Evolutionary conservation across 768 basidiomycete genomes (phyloP), one percentile per base, ranked within the genome.

Genomic region (Fomitopsis serialis): DNA sequence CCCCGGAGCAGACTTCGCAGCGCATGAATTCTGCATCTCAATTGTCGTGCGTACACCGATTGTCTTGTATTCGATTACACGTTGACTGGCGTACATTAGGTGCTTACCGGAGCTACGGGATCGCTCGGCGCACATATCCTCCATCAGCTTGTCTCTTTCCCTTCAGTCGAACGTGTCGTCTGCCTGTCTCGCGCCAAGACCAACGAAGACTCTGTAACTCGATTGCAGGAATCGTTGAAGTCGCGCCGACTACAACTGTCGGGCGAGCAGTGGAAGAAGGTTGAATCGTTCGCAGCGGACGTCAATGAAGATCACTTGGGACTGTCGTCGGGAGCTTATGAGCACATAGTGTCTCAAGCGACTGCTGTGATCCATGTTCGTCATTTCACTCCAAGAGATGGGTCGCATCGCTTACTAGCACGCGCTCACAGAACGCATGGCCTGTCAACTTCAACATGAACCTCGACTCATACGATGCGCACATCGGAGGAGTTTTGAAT

Each of bases 121-220:
- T 78, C 77, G 1, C 71, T 81, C 2, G 81, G 81, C 9, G 78
- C 79, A 2, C 74, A 79, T 52, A 71, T 81, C 12, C 71, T 83
- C n/a, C 66, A 71, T 32, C 71, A 75, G 45, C 67, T 82, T 2
- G 65, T 75, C 3, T 58, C 64, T 5, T 66, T 66, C 5, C 56
- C 70, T 0, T 50, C 62, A 0, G 76, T 82, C 32, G 57, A 57
- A 35, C 72, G 68, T 10, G 72, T 82, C 27, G 73, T 79, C 54
- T 79, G 77, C 62, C 69, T 82, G 2, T 78, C 74, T 27, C 74
- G 81, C 51, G 80, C 79, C 22, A 66, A 68, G 37, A 67, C 71
- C 11, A 73, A 82, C 56, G 63, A 52, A 6, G 73, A 79, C 10
- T 77, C 80, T 0, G 58, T 64, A 1, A 52, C 55, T 2, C 73